Evolutionary conservation across 2,329 filamentous ascomycete genomes (phyloP).

Genomic region (Verticillium klebahnii): DNA sequence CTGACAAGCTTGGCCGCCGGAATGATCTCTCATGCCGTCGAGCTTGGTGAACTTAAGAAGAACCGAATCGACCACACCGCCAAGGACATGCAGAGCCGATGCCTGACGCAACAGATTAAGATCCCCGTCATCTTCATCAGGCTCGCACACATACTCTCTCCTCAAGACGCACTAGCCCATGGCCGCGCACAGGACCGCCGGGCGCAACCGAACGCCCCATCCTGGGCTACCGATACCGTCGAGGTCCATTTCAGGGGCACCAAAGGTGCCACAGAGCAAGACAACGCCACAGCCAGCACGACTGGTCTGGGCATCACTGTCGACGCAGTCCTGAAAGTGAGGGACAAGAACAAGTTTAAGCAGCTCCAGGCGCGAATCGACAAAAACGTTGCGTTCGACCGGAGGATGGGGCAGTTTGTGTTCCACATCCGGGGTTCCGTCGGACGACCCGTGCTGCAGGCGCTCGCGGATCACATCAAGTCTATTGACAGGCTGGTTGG

Average conservation of each 20-base stretch:
- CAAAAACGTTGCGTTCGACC: conserved; percentile 58
- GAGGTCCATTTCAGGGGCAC: conserved; percentile 49
- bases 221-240: conserved; percentile 58
- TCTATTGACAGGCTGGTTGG: conserved; percentile 67
- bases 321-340: conserved; percentile 52
- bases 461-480: conserved; percentile 56
- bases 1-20: conserved; percentile 45
- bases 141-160: conserved; percentile 37
- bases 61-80: conserved; percentile 35
- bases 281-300: conserved; percentile 1
- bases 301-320: conserved; percentile 6
- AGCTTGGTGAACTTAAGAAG: conserved; percentile 42
- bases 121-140: conserved; percentile 44
- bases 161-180: background rate
- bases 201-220: conserved; percentile 8
- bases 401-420: conserved; percentile 56
- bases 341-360: conserved; percentile 48
- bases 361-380: conserved; percentile 53
- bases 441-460: conserved; percentile 53
- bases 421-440: conserved; percentile 55
- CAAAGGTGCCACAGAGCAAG: background rate
- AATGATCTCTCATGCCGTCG: conserved; percentile 46
- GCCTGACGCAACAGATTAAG: conserved; percentile 36
- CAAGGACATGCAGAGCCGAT: conserved; percentile 28
- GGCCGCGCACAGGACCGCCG: conserved; percentile 5